Evolutionary conservation across 116 monocot genomes (phyloP), one percentile per base, ranked within the genome.

Genomic region (Papilionanthe hybrid): DNA sequence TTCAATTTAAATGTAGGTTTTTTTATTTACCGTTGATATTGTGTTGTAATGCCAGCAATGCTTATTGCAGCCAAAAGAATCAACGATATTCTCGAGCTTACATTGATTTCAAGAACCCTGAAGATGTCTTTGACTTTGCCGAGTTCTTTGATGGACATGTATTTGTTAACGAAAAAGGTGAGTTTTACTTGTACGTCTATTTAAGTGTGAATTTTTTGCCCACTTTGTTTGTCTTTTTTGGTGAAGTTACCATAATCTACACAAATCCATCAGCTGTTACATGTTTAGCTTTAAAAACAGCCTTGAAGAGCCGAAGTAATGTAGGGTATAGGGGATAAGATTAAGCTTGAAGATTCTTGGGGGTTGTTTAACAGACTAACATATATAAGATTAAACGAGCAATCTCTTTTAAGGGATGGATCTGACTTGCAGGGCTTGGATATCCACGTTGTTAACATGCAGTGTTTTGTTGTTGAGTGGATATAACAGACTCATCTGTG

Each of bases 141-240:
- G 89, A 86, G 82, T 82, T 89, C 41, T 89, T 89, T 82, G 78
- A 82, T 83, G 86, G 89, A 5, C 89, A 79, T 78, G 78, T 79
- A 20, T 89, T 89, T 80, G 89, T 89, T 44, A 89, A 87, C 80
- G 89, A 89, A 77, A 89, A 87, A 77, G 89, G 89, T 89, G 84
- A 80, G 28, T 73, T 15, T 72, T 19, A 1, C 3, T 0, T 44
- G 5, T 44, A 7, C 72, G 10, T 44, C n/a, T 72, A n/a, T 69
- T 11, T 2, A 7, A 15, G 11, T 69, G 13, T 30, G 30, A 1
- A 5, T 3, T 69, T 69, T 7, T 69, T 69, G 5, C 15, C 23
- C 69, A 69, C 23, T 60, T 60, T 7, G 0, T 60, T 60, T 25
- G 20, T 8, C 0, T 60, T 22, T 60, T 60, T 60, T 23, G 23